These are phyloP conservation scores for Artemisia argyi DNA, from an alignment of 129 eudicot genomes.

Conservation along the genomic window DNA sequence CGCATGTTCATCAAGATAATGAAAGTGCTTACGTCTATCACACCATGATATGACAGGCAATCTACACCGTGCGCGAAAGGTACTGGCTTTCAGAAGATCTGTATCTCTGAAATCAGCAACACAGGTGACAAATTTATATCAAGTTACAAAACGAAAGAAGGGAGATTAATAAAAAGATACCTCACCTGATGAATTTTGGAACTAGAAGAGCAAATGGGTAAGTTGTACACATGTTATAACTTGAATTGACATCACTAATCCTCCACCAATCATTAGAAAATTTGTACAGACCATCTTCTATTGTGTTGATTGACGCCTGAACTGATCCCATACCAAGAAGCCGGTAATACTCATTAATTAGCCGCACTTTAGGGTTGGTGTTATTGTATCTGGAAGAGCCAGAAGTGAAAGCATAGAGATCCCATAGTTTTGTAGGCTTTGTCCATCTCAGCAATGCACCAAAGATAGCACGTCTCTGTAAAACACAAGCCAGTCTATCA, in stretches of 20 bases:
- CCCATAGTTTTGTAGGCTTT: constrained; percentile 87
- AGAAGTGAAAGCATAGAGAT: constrained; percentile 77
- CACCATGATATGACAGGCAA: constrained; percentile 95
- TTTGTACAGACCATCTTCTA: constrained; percentile 72
- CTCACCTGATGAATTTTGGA: constrained; percentile 80
- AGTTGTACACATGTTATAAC: constrained; percentile 72
- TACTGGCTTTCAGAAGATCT: constrained; percentile 83
- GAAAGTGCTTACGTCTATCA: constrained; percentile 51
- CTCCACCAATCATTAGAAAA: constrained; percentile 80
- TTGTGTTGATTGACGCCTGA: constrained; percentile 39
- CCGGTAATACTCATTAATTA: constrained; percentile 78
- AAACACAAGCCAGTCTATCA: constrained; percentile 13
- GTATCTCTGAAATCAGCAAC: constrained; percentile 59
- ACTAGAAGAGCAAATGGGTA: constrained; percentile 93
- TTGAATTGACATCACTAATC: constrained; percentile 73
- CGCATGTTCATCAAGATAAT: background rate
- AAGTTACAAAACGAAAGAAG: background rate
- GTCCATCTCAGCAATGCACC: constrained; percentile 70
- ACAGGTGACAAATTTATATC: constrained; percentile 1
- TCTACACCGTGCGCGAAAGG: constrained; percentile 92
- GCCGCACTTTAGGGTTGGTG: constrained; percentile 74
- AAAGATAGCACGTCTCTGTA: constrained; percentile 80
- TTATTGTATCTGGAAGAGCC: constrained; percentile 58
- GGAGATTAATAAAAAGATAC: background rate
- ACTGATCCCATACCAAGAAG: constrained; percentile 78